These are phyloP conservation scores for Apodospora peruviana DNA, from an alignment of 495 filamentous ascomycete species.

Conservation along the genomic window DNA sequence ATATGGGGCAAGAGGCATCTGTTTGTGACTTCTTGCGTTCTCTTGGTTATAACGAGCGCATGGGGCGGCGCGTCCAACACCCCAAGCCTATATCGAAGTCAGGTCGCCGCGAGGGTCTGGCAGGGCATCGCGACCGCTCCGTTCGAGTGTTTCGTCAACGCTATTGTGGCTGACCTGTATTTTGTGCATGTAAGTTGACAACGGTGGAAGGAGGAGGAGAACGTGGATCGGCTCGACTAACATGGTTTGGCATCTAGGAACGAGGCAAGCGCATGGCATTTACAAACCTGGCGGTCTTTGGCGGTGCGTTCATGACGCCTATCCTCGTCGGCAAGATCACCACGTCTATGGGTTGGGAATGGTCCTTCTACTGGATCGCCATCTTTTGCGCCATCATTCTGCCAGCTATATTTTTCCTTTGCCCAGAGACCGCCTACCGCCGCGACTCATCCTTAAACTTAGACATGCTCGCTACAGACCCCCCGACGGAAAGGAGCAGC, in stretches of 20 bases:
- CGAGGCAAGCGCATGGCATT: constrained; percentile 86
- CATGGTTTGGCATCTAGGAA: constrained; percentile 43
- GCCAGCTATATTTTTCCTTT: constrained; percentile 66
- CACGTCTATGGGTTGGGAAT: constrained; percentile 65
- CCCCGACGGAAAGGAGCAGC: not conserved
- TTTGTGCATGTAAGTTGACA: constrained; percentile 72
- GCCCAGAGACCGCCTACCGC: constrained; percentile 78
- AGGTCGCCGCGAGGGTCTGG: constrained; percentile 70
- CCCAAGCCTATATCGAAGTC: constrained; percentile 52
- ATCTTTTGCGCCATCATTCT: constrained; percentile 62
- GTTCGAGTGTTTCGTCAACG: constrained; percentile 73
- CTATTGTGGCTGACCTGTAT: constrained; percentile 70
- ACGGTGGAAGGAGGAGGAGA: too few species aligned
- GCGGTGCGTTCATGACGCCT: constrained; percentile 87
- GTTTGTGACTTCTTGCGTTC: constrained; percentile 71
- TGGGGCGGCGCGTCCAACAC: constrained; percentile 72
- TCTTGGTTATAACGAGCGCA: constrained; percentile 63
- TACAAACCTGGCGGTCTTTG: constrained; percentile 82
- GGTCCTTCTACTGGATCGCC: constrained; percentile 71
- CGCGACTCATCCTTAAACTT: constrained; percentile 60
- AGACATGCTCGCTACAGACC: constrained; percentile 32
- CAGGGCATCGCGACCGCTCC: constrained; percentile 73
- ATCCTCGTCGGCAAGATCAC: constrained; percentile 86
- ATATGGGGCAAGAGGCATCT: constrained; percentile 90
- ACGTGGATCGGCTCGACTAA: too few species aligned